Evolutionary conservation across 1,284 basidiomycete species (phyloP).

Genomic region (Trichosporon sp.): DNA sequence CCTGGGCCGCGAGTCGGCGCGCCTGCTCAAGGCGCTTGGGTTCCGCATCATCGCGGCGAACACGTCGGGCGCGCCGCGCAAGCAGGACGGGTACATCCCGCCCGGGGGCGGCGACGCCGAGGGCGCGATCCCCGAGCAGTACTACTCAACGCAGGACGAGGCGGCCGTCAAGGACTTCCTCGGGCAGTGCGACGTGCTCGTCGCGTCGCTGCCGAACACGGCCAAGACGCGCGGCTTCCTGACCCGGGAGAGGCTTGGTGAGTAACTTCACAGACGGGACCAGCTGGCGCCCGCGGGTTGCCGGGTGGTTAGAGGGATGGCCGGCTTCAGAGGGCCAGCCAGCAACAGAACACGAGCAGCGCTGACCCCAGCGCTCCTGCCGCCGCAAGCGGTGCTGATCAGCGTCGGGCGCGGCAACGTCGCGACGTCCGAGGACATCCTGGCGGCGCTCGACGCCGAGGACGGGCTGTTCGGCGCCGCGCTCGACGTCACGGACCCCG

Average conservation of each 20-base stretch:
- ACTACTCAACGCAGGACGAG: slow-evolving; percentile 37
- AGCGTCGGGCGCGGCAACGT: slow-evolving; percentile 29
- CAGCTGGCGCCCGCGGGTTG: too few species aligned
- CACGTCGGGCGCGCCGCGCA: slow-evolving; percentile 25
- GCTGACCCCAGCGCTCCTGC: not conserved
- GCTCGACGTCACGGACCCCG: slow-evolving; percentile 31
- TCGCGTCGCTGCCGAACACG: slow-evolving; percentile 40
- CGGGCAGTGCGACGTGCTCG: slow-evolving; percentile 35
- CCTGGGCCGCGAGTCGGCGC: slow-evolving; percentile 41
- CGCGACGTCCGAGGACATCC: slow-evolving; percentile 21
- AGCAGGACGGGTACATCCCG: not conserved
- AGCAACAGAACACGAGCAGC: too few species aligned
- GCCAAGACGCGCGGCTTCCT: slow-evolving; percentile 35
- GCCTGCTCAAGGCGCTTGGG: slow-evolving; percentile 40
- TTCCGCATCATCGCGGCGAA: slow-evolving; percentile 47
- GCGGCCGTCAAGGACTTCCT: slow-evolving; percentile 34
- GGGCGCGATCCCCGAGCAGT: slow-evolving; percentile 38
- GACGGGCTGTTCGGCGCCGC: slow-evolving; percentile 21
- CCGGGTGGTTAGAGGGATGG: too few species aligned
- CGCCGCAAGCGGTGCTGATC: slow-evolving; percentile 21
- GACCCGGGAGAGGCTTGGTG: slow-evolving; percentile 34
- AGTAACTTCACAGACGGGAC: slow-evolving; percentile 15
- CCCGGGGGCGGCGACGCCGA: slow-evolving; percentile 28
- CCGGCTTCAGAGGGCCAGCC: too few species aligned
- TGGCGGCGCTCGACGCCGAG: slow-evolving; percentile 17